Evolutionary conservation across 23 red algal genomes (phyloP), one percentile per base, ranked within the genome.

Genomic region (Gracilaria caudata): DNA sequence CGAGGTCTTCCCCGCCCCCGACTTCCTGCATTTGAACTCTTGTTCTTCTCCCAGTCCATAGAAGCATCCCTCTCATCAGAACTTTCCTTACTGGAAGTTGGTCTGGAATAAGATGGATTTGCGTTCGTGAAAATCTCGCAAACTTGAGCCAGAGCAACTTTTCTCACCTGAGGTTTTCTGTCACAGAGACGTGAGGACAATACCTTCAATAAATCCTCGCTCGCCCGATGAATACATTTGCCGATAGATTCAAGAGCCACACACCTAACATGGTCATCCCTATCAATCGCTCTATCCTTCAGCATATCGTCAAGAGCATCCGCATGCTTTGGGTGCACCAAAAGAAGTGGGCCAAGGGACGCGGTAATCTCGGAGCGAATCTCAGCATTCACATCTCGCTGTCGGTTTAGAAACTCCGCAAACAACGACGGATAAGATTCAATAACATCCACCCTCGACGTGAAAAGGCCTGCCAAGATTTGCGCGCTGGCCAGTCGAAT

Each of bases 381-480:
- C 60, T 41, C 32, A 20, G 87, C 54, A 26, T 73, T 77, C 0
- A 74, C 77, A 75, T 91, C 87, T 25, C 53, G 35, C 39, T 60
- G 71, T 64, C 87, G 38, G 33, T 72, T 66, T 1, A 91, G 64
- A 61, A 91, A 91, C 76, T 91, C 87, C 21, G 51, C 78, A 43
- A 91, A 91, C 39, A 91, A 32, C 35, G 61, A 57, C 0, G 77
- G 77, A 23, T 91, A 91, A 26, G 78, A 82, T 16, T 74, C 51
- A 13, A 82, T 60, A 34, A 91, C 78, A 36, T 91, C 64, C 53
- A 61, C 34, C 44, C 77, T 60, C 10, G 87, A 73, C 2, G 87
- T 81, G 77, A 91, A 82, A 12, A 91, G 46, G 21, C 63, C 24
- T 11, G 87, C 51, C 6, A 91, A 63, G 9, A 91, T 46, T 23